These are phyloP conservation scores for Laguncularia racemosa DNA, from an alignment of 345 rosid genomes.

Conservation along the genomic window DNA sequence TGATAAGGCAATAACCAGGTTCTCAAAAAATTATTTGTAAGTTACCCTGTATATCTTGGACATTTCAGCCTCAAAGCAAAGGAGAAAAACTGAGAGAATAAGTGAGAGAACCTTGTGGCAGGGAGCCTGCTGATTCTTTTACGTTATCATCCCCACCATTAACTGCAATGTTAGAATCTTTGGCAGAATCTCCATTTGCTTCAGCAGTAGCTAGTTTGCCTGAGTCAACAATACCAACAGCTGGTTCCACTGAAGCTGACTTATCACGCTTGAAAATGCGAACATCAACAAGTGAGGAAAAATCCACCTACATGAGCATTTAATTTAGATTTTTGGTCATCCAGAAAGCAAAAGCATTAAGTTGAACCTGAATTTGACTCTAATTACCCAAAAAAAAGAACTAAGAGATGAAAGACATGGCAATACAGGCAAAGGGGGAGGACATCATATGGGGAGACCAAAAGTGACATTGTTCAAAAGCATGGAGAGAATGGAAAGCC, in stretches of 20 bases:
- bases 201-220: conserved; percentile 14
- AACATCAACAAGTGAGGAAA: conserved; percentile 62
- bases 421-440: too few relatives aligned
- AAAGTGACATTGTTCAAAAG: too few relatives aligned
- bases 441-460: too few relatives aligned
- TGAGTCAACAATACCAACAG: conserved; percentile 8
- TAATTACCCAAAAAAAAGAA: too few relatives aligned
- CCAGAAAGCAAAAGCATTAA: too few relatives aligned
- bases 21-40: too few relatives aligned
- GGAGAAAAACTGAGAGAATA: background rate
- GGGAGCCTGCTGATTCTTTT: conserved; percentile 19
- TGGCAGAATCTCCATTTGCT: conserved; percentile 14
- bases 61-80: too few relatives aligned
- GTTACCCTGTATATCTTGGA: too few relatives aligned
- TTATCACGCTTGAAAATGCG: conserved; percentile 38
- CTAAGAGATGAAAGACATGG: too few relatives aligned
- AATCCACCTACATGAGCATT: conserved; percentile 50
- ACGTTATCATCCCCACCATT: conserved; percentile 8
- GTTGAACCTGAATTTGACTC: too few relatives aligned
- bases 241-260: conserved; percentile 15
- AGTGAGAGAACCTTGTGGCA: conserved; percentile 37
- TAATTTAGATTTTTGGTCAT: background rate
- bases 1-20: too few relatives aligned
- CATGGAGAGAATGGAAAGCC: too few relatives aligned
- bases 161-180: conserved; percentile 17